Evolutionary conservation across 2,329 filamentous ascomycete genomes (phyloP).

Genomic region (Aspergillus caelatus): DNA sequence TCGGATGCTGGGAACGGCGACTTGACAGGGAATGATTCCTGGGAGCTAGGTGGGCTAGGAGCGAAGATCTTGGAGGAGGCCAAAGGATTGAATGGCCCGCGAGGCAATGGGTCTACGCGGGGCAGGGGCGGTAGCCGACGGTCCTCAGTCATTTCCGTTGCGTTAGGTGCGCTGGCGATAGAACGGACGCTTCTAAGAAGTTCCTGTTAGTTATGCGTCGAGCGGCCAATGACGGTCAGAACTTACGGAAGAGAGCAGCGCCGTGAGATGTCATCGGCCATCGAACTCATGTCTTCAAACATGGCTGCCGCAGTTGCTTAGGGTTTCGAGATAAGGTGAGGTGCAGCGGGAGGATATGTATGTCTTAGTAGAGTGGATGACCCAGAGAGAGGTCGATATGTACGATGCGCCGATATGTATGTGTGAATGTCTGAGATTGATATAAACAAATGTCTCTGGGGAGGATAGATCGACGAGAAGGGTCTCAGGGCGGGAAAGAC

Average conservation of each 20-base stretch:
- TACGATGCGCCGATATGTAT: slow-evolving; percentile 12
- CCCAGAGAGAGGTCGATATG: slow-evolving; percentile 10
- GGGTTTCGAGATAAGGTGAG: background rate
- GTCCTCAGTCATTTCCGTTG: slow-evolving; percentile 35
- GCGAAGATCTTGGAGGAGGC: slow-evolving; percentile 29
- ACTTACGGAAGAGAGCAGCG: slow-evolving; percentile 43
- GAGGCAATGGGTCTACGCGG: slow-evolving; percentile 39
- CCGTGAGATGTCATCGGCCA: slow-evolving; percentile 32
- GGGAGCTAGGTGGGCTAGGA: slow-evolving; percentile 36
- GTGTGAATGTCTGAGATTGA: slow-evolving; percentile 10
- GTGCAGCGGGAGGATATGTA: slow-evolving; percentile 13
- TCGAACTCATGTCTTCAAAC: slow-evolving; percentile 35
- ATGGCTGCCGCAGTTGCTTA: slow-evolving; percentile 20
- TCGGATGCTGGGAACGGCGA: slow-evolving; percentile 34
- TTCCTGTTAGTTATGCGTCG: slow-evolving; percentile 15
- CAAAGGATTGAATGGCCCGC: slow-evolving; percentile 43
- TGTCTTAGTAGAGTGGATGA: slow-evolving; percentile 23
- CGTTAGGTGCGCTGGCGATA: slow-evolving; percentile 24
- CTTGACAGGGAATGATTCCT: slow-evolving; percentile 39
- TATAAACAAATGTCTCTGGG: slow-evolving; percentile 8
- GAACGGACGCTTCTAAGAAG: slow-evolving; percentile 26
- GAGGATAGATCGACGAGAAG: background rate
- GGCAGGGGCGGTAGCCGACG: slow-evolving; percentile 42
- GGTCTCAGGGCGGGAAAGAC: background rate
- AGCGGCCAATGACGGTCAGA: background rate